phyloP scores from a whole-genome alignment of 768 basidiomycete genomes.

The Sporobolomyces phaffii region DNA sequence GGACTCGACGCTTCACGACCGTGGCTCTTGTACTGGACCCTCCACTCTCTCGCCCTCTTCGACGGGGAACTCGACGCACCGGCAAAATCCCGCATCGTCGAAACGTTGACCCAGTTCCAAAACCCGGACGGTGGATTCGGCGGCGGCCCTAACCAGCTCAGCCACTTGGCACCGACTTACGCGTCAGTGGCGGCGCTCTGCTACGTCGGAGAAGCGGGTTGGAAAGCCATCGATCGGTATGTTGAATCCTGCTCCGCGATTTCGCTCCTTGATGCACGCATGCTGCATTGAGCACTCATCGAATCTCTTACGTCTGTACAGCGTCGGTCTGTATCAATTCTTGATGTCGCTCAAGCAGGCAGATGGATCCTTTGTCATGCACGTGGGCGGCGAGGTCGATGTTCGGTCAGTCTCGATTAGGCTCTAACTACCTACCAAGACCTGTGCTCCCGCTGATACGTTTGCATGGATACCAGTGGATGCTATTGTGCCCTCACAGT shows the following conservation, averaged over 20 bases:
- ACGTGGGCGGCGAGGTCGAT: slow-evolving; percentile 82
- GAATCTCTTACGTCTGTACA: slow-evolving; percentile 41
- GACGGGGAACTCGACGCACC: slow-evolving; percentile 24
- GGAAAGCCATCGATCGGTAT: slow-evolving; percentile 79
- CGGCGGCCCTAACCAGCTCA: slow-evolving; percentile 80
- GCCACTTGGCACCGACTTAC: slow-evolving; percentile 85
- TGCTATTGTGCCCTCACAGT: slow-evolving; percentile 84
- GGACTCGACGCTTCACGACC: slow-evolving; percentile 91
- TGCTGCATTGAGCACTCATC: too few relatives aligned
- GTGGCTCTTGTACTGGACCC: slow-evolving; percentile 89
- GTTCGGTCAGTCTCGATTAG: slow-evolving; percentile 61
- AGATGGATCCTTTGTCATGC: slow-evolving; percentile 88
- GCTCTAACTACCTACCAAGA: background rate
- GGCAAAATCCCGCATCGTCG: slow-evolving; percentile 57
- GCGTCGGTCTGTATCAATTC: slow-evolving; percentile 73
- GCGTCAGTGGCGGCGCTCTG: slow-evolving; percentile 77
- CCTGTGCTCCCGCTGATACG: background rate
- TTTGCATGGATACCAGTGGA: slow-evolving; percentile 56
- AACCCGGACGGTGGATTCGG: slow-evolving; percentile 84
- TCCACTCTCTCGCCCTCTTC: slow-evolving; percentile 68
- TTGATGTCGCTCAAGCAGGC: slow-evolving; percentile 86
- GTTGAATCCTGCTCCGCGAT: slow-evolving; percentile 33
- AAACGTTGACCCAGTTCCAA: slow-evolving; percentile 74
- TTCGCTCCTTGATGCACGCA: too few relatives aligned
- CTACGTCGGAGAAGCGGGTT: slow-evolving; percentile 69